Evolutionary conservation across 2,329 filamentous ascomycete species (phyloP), one percentile per base, ranked within the genome.

Genomic region (Sclerotinia glacialis): DNA sequence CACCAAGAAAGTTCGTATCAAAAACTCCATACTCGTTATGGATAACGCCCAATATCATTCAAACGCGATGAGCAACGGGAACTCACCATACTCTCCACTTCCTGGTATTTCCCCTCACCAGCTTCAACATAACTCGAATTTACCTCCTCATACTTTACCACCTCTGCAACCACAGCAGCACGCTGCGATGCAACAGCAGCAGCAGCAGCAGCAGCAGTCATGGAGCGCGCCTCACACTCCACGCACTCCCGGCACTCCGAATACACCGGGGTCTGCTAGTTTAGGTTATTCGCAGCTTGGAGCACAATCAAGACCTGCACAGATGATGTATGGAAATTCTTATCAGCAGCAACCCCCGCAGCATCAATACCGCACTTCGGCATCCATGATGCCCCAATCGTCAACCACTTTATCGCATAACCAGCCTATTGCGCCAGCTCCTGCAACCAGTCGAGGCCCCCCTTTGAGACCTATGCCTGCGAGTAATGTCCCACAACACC

Each of bases 381-480:
- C 81, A 59, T 80, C 80, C 60, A 88, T 90, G 83, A 83, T 91
- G 80, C 84, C 88, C 56, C 87, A 90, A 77, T 80, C 87, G 31
- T 87, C 88, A 14, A 84, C 85, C 58, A 83, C 89, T 54, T 83
- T 88, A 72, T 86, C 87, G 64, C 90, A 92, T 76, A 89, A 89
- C 55, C 89, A 92, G 78, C 87, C 89, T 44, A 91, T 92, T 75
- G 90, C 90, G 53, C 89, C 90, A 21, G 90, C 90, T 52, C 89
- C 89, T 52, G 80, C 79, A 59, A 79, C 78, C 68, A 80, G 81
- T 50, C 83, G 85, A 47, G 80, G 80, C 26, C 85, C 86, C 68
- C 82, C 73, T 23, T 60, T 90, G 72, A 86, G 88, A 64, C 87
- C 88, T n/a, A 88, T 92, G 83, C 89, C 89, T 18, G 84, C 88